A percentile compares a stretch with the other conserved stretches of the same genome.
Conservation (phyloP, 78 protist genomes). For the Dictyostelium intermedium region DNA sequence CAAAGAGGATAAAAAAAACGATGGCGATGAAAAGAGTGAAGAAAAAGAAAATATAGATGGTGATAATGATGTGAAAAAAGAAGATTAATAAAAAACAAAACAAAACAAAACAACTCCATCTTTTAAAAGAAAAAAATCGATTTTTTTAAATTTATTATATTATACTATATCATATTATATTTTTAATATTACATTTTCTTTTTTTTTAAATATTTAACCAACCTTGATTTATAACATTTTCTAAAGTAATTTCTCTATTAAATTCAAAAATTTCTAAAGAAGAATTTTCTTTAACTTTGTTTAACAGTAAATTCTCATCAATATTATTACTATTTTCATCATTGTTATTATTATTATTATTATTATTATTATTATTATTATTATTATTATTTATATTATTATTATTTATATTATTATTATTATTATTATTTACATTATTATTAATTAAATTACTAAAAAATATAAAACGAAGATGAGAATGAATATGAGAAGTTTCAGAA, state of each 20-base stretch:
- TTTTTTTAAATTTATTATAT: neutral
- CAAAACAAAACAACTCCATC: neutral
- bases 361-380: neutral
- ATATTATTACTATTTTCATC: neutral
- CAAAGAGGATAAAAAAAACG: neutral
- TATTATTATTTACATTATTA: neutral
- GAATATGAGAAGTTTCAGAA: constrained; percentile 4
- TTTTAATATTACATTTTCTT: too few species aligned
- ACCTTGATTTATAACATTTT: constrained; percentile 52
- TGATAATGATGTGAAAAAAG: neutral
- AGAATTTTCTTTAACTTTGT: constrained; percentile 13
- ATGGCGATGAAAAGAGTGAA: neutral
- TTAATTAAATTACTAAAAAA: constrained; percentile 31
- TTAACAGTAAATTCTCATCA: neutral
- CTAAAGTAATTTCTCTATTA: constrained; percentile 41
- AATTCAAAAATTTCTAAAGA: constrained; percentile 51
- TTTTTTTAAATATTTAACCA: constrained; percentile 31
- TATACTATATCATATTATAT: neutral
- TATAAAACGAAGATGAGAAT: constrained; percentile 54
- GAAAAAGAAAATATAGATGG: neutral
- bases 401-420: neutral
- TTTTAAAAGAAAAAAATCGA: neutral
- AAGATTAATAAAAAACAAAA: neutral
- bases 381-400: neutral
- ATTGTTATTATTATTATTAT: neutral